Evolutionary conservation across 78 protist species (phyloP), one percentile per base, ranked within the genome.

Genomic region (Dictyostelium brefeldianum): DNA sequence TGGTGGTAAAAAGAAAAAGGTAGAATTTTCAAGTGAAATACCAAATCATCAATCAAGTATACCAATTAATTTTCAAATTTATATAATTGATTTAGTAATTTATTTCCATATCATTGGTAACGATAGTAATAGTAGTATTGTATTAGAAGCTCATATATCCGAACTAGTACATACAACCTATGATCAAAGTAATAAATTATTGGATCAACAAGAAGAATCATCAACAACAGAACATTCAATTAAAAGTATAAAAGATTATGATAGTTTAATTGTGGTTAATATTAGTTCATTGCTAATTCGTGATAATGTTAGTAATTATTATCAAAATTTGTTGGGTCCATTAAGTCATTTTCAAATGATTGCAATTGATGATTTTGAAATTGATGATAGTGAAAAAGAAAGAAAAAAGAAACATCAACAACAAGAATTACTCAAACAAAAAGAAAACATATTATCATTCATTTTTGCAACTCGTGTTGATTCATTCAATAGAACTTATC

Each of bases 251-350:
- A 64, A 27, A 14, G 73, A 64, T 36, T 78, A 78, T 54, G 70
- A 78, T 78, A 77, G 57, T 22, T 64, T 81, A 47, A 12, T 85
- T 17, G 48, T 50, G 5, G 65, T 77, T 1, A 85, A 85, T 41
- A 47, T 85, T 4, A 31, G 65, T 1, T 47, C 64, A 14, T 4
- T 85, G 5, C 29, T 85, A 22, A 77, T 85, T 50, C 9, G 43
- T 15, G 92, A 85, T 14, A 73, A 64, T 25, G 71, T 85, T n/a
- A 75, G 83, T n/a, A 79, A 79, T 5, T 85, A 77, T 50, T 78
- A 31, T 54, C 56, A 77, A 62, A 77, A 85, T 41, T 7, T 85
- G 22, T 77, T 85, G n/a, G 92, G 82, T 14, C 92, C 92, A 27
- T 29, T 85, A 14, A 56, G 83, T 20, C 43, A 51, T 57, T 59